Evolutionary conservation across 2,329 filamentous ascomycete species (phyloP).

Genomic region (Fusarium avenaceum): DNA sequence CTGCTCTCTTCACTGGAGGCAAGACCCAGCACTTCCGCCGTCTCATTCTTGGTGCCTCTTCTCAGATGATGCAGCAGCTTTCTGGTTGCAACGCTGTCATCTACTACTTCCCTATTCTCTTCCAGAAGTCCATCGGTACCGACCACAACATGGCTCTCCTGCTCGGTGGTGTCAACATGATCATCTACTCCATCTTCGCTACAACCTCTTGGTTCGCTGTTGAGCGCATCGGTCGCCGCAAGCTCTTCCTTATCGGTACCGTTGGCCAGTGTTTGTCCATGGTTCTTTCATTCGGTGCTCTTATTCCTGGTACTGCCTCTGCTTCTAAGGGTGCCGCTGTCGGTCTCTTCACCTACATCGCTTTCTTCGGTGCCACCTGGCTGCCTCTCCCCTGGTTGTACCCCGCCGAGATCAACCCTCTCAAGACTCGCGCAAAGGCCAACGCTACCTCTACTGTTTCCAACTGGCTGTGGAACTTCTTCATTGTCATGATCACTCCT

Average conservation of each 20-base stretch:
- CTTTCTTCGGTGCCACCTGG: constrained; percentile 76
- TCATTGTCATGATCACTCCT: constrained; percentile 74
- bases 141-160: constrained; percentile 63
- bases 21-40: constrained; percentile 76
- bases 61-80: constrained; percentile 75
- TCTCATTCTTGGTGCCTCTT: constrained; percentile 70
- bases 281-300: constrained; percentile 71
- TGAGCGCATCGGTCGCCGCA: constrained; percentile 61
- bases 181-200: constrained; percentile 70
- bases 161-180: constrained; percentile 64
- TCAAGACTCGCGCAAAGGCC: constrained; percentile 62
- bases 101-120: constrained; percentile 73
- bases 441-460: constrained; percentile 70
- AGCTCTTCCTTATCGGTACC: constrained; percentile 61
- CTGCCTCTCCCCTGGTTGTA: constrained; percentile 73
- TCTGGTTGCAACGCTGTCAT: constrained; percentile 71
- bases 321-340: constrained; percentile 75
- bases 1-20: constrained; percentile 70
- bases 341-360: constrained; percentile 77
- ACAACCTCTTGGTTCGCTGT: constrained; percentile 68
- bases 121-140: constrained; percentile 51
- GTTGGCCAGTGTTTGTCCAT: constrained; percentile 66
- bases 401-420: constrained; percentile 67
- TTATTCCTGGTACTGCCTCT: constrained; percentile 73
- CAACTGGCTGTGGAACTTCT: constrained; percentile 69